phyloP scores from a whole-genome alignment of 495 filamentous ascomycete species.

The Neurospora africana region DNA sequence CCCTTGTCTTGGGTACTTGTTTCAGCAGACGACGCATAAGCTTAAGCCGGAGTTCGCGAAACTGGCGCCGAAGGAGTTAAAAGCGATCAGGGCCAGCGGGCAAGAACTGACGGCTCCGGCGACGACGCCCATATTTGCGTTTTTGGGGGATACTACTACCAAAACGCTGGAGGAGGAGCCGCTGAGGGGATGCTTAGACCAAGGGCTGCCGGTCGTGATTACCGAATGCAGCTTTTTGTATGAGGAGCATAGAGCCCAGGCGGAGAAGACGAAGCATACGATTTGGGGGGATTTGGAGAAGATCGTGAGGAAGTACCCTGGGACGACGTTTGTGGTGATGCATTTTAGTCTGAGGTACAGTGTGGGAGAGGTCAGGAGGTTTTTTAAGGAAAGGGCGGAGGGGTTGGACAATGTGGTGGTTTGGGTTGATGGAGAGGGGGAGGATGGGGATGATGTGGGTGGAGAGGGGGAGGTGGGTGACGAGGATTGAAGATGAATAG shows the following conservation, averaged over 20 bases:
- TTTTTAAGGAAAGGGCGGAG: conserved; percentile 20
- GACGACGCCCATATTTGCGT: conserved; percentile 25
- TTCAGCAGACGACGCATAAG: conserved; percentile 15
- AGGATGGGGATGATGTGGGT: background rate
- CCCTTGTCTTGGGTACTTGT: conserved; percentile 30
- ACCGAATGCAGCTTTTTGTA: conserved; percentile 30
- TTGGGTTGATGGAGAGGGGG: conserved; percentile 24
- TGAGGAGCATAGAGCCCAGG: conserved; percentile 23
- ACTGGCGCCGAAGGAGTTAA: conserved; percentile 13
- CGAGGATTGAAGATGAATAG: background rate
- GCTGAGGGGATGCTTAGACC: conserved; percentile 8
- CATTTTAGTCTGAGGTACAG: conserved; percentile 30
- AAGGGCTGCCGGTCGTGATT: conserved; percentile 24
- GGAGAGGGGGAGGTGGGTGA: background rate
- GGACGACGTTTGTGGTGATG: conserved; percentile 26
- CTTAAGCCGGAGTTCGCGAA: conserved; percentile 15
- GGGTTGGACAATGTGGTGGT: conserved; percentile 24
- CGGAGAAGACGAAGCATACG: conserved; percentile 27
- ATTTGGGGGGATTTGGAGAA: conserved; percentile 24
- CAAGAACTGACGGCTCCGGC: conserved; percentile 16
- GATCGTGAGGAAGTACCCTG: conserved; percentile 20
- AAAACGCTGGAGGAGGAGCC: conserved; percentile 12
- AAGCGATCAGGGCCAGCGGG: conserved; percentile 11
- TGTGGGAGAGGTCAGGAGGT: conserved; percentile 20
- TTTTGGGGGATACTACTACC: conserved; percentile 29